Percentiles rank a stretch among this genome's conserved stretches.
These are phyloP conservation scores for Arxiozyma telluris DNA, from an alignment of 1,139 yeast genomes.

Conservation along the genomic window DNA sequence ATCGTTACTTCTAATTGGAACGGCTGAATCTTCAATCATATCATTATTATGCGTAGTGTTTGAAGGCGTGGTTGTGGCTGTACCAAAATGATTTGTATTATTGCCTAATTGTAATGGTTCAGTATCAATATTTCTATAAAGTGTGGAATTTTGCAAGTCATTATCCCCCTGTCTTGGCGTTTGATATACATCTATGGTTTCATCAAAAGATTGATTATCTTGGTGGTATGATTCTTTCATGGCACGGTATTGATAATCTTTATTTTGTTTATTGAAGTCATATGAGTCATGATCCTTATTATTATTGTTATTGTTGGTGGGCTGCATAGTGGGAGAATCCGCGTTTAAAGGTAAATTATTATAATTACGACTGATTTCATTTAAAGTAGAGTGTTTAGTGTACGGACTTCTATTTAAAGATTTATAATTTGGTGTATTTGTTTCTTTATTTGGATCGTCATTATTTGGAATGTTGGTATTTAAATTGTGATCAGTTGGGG, in stretches of 20 bases:
- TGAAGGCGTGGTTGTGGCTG: background rate
- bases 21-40: background rate
- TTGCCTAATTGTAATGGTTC: background rate
- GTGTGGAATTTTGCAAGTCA: background rate
- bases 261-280: background rate
- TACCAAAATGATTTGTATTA: background rate
- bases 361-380: constrained; percentile 13
- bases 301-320: background rate
- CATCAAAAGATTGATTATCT: background rate
- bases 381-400: constrained; percentile 16
- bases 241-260: background rate
- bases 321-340: background rate
- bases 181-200: background rate
- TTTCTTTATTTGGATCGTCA: background rate
- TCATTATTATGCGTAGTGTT: background rate
- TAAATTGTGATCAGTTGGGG: background rate
- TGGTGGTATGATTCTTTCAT: background rate
- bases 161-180: background rate
- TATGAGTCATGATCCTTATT: background rate
- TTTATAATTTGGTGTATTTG: background rate
- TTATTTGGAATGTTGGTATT: background rate
- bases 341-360: background rate
- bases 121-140: background rate
- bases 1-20: constrained; percentile 3
- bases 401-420: constrained; percentile 19